Base-by-base conservation (phyloP, 495 filamentous ascomycete genomes). In the Aspergillus baeticus region DNA sequence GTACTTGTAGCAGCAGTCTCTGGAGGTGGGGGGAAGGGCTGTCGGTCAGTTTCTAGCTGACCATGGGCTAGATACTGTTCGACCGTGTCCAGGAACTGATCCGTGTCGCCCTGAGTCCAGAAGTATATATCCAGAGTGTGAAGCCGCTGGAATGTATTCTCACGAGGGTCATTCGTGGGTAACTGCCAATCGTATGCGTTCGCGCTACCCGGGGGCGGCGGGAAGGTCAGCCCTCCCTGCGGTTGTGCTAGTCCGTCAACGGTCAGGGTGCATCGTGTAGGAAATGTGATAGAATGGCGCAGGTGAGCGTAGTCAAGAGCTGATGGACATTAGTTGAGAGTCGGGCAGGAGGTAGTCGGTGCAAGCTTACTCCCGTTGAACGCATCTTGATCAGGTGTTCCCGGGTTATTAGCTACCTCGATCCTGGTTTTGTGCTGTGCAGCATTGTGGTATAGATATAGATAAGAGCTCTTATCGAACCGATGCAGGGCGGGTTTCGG, bases 41-140 rank as follows among this genome's bases (percentile, higher is more conserved):
- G 71, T 14, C 74, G 64, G 53, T 77, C 71, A 1, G 75, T 73
- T 60, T 84, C 77, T 4, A 80, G 54, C 59, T 92, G 90, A 31
- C 78, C 61, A 0, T 66, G 63, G 36, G 84, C 79, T 5, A 92
- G 73, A 14, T 91, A 71, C 22, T 75, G 78, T 41, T 84, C 78
- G 31, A 85, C 64, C 21, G 80, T 76, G 57, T 90, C 84, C 49
- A 95, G 72, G 55, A 96, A 92, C 42, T 84, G 74, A 26, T 83
- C 73, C 4, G 87, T 87, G 69, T 96, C 92, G 29, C 87, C 81
- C 46, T 81, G 73, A 0, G 82, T 90, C 89, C 90, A 96, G 70
- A 96, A 92, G 69, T 96, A 96, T 36, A 96, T 81, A 66, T 96
- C 92, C 51, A 96, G 59, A 2, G 89, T 90, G 63, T 95, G 87